Conservation (phyloP, 345 rosid species). For the Camelina neglecta region DNA sequence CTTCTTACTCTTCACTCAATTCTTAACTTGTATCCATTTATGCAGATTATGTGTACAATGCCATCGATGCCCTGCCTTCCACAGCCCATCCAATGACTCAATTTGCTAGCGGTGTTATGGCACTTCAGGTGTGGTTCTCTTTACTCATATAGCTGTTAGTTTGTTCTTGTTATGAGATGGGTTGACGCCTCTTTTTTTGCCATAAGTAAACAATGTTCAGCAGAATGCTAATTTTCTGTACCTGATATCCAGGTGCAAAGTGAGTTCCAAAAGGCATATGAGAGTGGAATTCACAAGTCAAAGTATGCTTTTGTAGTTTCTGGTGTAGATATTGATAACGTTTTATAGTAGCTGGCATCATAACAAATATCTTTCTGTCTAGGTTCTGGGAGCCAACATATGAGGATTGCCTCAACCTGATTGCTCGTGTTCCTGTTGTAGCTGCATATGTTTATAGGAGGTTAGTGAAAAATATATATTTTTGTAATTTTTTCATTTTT, state of each 20-base stretch:
- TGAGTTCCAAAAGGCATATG: slow-evolving; percentile 96
- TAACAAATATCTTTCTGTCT: slow-evolving; percentile 34
- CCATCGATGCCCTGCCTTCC: slow-evolving; percentile 87
- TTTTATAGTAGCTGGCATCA: slow-evolving; percentile 23
- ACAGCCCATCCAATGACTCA: slow-evolving; percentile 99
- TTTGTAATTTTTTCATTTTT: neutral
- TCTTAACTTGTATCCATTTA: slow-evolving; percentile 9
- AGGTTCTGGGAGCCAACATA: slow-evolving; percentile 99
- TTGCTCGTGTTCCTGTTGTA: slow-evolving; percentile 85
- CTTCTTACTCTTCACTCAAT: slow-evolving; percentile 2
- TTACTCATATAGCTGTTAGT: slow-evolving; percentile 6
- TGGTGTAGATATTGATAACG: slow-evolving; percentile 28
- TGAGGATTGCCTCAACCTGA: slow-evolving; percentile 89
- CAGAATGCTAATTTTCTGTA: slow-evolving; percentile 23
- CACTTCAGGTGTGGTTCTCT: slow-evolving; percentile 76
- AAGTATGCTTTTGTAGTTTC: slow-evolving; percentile 58
- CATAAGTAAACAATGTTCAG: slow-evolving; percentile 1
- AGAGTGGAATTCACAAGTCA: slow-evolving; percentile 83
- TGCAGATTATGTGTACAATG: slow-evolving; percentile 88
- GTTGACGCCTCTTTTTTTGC: neutral
- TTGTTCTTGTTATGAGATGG: slow-evolving; percentile 9
- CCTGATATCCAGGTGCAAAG: slow-evolving; percentile 76
- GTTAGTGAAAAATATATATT: slow-evolving; percentile 51
- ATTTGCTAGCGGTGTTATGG: slow-evolving; percentile 97
- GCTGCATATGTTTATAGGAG: slow-evolving; percentile 93